Evolutionary conservation across 2,329 filamentous ascomycete genomes (phyloP).

Genomic region (Endothia cerciana): DNA sequence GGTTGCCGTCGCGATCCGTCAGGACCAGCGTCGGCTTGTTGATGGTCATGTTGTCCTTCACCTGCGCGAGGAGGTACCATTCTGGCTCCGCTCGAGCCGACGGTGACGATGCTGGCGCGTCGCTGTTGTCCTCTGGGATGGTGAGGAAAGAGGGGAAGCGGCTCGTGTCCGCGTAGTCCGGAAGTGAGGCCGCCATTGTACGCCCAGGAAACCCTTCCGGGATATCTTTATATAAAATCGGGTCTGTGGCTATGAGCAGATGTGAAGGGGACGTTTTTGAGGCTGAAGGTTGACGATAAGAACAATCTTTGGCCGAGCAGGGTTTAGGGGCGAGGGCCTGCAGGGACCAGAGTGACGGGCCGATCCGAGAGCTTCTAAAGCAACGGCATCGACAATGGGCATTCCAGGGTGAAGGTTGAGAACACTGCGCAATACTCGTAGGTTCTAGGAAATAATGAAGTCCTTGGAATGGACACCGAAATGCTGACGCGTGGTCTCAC

Average conservation of each 20-base stretch:
- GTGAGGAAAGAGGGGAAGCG: conserved; percentile 41
- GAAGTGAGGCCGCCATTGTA: conserved; percentile 31
- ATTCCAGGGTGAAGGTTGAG: neutral
- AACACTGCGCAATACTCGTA: neutral
- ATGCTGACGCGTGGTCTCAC: neutral
- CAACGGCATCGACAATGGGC: neutral
- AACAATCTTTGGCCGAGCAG: conserved; percentile 22
- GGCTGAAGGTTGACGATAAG: conserved; percentile 15
- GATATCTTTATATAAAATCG: neutral
- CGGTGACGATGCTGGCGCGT: conserved; percentile 6
- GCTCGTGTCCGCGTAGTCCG: conserved; percentile 36
- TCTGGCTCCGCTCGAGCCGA: conserved; percentile 2
- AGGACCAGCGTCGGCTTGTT: conserved; percentile 53
- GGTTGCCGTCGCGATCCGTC: conserved; percentile 42
- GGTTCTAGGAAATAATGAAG: neutral
- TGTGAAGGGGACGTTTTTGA: neutral
- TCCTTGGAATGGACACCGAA: neutral
- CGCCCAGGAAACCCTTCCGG: neutral
- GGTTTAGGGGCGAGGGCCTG: neutral
- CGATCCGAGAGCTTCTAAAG: conserved; percentile 3
- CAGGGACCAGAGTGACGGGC: conserved; percentile 1
- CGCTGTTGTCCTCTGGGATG: conserved; percentile 16
- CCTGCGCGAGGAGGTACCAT: conserved; percentile 49
- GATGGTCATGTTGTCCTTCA: conserved; percentile 53
- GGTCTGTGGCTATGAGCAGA: neutral